These are phyloP conservation scores for Phytophthora palmivora DNA, from an alignment of 352 stramenopile genomes.

Conservation along the genomic window DNA sequence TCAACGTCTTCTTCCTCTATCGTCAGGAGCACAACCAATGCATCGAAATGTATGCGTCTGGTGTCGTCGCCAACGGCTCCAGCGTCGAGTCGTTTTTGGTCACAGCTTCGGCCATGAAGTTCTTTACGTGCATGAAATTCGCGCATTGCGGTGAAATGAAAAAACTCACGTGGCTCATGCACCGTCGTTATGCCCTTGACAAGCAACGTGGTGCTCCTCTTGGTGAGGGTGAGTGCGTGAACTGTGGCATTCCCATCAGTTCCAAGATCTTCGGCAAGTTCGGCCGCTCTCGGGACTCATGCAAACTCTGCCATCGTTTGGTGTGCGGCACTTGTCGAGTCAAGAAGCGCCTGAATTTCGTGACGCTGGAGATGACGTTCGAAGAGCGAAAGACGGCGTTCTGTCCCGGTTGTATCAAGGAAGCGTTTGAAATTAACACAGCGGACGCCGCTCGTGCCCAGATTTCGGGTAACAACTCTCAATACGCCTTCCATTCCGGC, in stretches of 20 bases:
- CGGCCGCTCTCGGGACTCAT: conserved; percentile 40
- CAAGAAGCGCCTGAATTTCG: conserved; percentile 45
- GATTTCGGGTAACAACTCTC: conserved; percentile 31
- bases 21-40: conserved; percentile 39
- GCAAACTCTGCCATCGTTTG: conserved; percentile 43
- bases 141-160: conserved; percentile 49
- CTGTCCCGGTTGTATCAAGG: conserved; percentile 43
- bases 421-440: conserved; percentile 43
- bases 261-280: conserved; percentile 44
- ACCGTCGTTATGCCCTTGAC: conserved; percentile 30
- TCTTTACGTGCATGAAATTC: conserved; percentile 41
- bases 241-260: conserved; percentile 39
- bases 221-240: conserved; percentile 39
- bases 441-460: conserved; percentile 38
- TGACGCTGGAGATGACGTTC: conserved; percentile 45
- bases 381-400: conserved; percentile 47
- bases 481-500: conserved; percentile 35
- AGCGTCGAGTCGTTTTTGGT: conserved; percentile 39
- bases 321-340: conserved; percentile 44
- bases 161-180: conserved; percentile 52
- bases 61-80: conserved; percentile 36
- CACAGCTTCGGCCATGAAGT: conserved; percentile 38
- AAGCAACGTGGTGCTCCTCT: conserved; percentile 34
- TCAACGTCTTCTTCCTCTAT: conserved; percentile 47
- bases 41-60: conserved; percentile 38